These are phyloP conservation scores for Saturnispora serradocipensis DNA, from an alignment of 805 yeast genomes.

Conservation along the genomic window DNA sequence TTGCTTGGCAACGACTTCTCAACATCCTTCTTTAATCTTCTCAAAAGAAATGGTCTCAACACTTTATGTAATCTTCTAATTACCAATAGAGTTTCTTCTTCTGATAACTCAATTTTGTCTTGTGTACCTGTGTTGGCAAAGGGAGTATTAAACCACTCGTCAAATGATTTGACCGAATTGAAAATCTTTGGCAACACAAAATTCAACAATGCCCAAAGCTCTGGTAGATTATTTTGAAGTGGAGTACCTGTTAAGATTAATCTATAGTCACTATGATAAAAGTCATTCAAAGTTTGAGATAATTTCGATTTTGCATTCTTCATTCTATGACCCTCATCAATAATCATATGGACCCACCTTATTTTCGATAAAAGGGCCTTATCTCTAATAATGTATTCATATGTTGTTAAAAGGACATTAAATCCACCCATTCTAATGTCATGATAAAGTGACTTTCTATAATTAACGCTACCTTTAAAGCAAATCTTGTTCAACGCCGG, in stretches of 20 bases:
- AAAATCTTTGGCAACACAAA: conserved; percentile 78
- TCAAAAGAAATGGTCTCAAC: conserved; percentile 70
- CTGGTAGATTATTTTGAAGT: conserved; percentile 75
- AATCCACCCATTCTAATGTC: conserved; percentile 62
- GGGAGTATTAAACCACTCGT: conserved; percentile 87
- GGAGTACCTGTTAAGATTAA: conserved; percentile 85
- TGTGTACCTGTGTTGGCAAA: conserved; percentile 79
- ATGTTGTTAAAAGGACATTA: conserved; percentile 70
- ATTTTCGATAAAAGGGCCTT: conserved; percentile 59
- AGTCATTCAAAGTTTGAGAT: conserved; percentile 59
- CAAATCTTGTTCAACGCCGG: conserved; percentile 64
- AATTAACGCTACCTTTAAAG: conserved; percentile 70
- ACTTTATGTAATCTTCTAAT: conserved; percentile 83
- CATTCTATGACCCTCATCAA: conserved; percentile 89
- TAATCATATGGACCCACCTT: conserved; percentile 79
- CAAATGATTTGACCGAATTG: conserved; percentile 78
- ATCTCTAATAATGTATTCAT: conserved; percentile 73
- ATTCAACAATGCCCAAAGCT: conserved; percentile 75
- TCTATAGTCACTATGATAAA: conserved; percentile 67
- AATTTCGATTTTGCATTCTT: conserved; percentile 69
- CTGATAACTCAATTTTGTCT: conserved; percentile 71
- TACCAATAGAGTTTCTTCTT: conserved; percentile 76
- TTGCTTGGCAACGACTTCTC: conserved; percentile 81
- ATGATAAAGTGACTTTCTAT: conserved; percentile 56
- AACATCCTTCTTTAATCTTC: conserved; percentile 81